These are phyloP conservation scores for Odonthalia washingtoniensis DNA, from an alignment of 31 red algal species.

Conservation along the genomic window DNA sequence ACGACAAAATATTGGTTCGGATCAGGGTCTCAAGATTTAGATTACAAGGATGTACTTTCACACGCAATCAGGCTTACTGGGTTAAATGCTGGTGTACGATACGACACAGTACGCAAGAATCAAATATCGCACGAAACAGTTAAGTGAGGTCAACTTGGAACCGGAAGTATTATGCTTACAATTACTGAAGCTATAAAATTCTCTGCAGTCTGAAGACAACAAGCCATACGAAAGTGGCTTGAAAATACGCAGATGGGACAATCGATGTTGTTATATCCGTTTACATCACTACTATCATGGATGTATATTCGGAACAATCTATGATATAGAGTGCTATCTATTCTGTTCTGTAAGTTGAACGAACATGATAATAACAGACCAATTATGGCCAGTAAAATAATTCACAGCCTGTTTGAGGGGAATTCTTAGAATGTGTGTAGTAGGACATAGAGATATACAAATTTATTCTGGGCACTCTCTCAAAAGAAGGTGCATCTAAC, in stretches of 20 bases:
- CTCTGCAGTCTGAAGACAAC: constrained; percentile 21
- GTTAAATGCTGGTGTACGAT: constrained; percentile 35
- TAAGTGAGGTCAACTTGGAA: not conserved
- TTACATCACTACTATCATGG: constrained; percentile 44
- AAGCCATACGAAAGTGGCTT: constrained; percentile 26
- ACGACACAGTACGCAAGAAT: constrained; percentile 15
- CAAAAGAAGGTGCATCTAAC: constrained; percentile 36
- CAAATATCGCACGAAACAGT: not conserved
- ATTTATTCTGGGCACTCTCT: constrained; percentile 47
- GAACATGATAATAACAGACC: not conserved
- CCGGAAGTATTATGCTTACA: not conserved
- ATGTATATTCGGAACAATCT: constrained; percentile 30
- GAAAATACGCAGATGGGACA: constrained; percentile 38
- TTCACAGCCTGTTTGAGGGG: constrained; percentile 8
- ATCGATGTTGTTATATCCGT: constrained; percentile 46
- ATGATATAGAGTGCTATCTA: not conserved
- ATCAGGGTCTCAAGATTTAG: not conserved
- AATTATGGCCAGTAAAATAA: not conserved
- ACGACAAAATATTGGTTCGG: constrained; percentile 42
- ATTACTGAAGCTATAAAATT: constrained; percentile 39
- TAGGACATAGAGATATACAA: constrained; percentile 8
- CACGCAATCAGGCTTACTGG: constrained; percentile 40
- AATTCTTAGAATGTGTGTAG: not conserved
- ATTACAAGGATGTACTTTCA: constrained; percentile 20
- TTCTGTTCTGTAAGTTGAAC: constrained; percentile 46